These are phyloP conservation scores for Amanita molliuscula DNA, from an alignment of 768 basidiomycete genomes.

Conservation along the genomic window DNA sequence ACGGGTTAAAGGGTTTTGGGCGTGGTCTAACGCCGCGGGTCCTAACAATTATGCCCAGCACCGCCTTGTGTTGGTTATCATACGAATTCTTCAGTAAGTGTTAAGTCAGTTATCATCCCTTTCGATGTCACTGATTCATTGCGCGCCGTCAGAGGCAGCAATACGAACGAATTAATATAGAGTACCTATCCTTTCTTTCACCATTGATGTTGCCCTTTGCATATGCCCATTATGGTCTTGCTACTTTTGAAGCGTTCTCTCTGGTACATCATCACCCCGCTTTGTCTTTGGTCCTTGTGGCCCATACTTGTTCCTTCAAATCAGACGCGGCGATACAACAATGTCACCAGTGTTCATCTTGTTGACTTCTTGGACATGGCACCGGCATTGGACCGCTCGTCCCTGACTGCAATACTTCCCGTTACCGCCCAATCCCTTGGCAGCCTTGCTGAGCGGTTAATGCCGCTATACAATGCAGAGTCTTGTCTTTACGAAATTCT, in stretches of 20 bases:
- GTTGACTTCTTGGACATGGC: not conserved
- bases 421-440: constrained; percentile 26
- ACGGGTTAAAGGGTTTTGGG: constrained; percentile 78
- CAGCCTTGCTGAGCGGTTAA: constrained; percentile 23
- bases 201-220: not conserved
- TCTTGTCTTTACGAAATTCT: constrained; percentile 32
- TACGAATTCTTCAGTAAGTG: constrained; percentile 96
- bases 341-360: not conserved
- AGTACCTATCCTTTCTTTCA: not conserved
- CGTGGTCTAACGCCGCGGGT: constrained; percentile 88
- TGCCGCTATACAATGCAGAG: constrained; percentile 26
- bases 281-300: constrained; percentile 5
- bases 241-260: not conserved
- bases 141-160: constrained; percentile 38
- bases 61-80: constrained; percentile 94
- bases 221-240: not conserved
- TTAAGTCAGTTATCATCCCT: not conserved
- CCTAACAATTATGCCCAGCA: constrained; percentile 92
- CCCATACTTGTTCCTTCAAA: not conserved
- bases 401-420: constrained; percentile 40
- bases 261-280: not conserved
- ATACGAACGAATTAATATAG: constrained; percentile 38
- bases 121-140: not conserved
- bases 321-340: not conserved
- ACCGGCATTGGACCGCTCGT: constrained; percentile 14